Evolutionary conservation across 371 early-diverging fungal species (phyloP), one percentile per base, ranked within the genome.

Genomic region (Apophysomyces sp.): DNA sequence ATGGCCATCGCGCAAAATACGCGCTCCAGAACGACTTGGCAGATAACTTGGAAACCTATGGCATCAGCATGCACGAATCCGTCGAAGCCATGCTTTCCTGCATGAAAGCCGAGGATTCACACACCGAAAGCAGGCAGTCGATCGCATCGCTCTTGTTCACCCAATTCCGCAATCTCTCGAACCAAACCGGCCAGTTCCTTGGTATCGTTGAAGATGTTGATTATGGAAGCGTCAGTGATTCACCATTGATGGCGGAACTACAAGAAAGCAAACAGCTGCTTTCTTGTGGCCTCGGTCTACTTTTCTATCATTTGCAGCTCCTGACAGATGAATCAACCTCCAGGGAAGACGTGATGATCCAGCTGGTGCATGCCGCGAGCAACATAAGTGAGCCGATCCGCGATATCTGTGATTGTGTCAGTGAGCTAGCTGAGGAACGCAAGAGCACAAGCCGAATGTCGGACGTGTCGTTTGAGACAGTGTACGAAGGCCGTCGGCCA

Each of bases 231-330:
- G 62, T 77, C 39, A 21, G 31, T 55, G 52, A 76, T 54, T 59
- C 80, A 6, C 61, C 62, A 4, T 13, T 57, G 9, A 58, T 72
- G 52, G 27, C 57, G 3, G 61, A 67, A 2, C 51, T 80, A 2
- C 28, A 52, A 1, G n/a, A 24, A 1, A 57, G 63, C 2, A 71
- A 72, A 32, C 86, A 90, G 49, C 64, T 64, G 3, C 61, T 92
- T 16, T 88, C 85, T 68, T 88, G 91, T 62, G 79, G 80, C 18
- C 77, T 92, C 16, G 88, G 90, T 0, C 67, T 78, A 0, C 69
- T 92, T 28, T 87, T 91, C 44, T 86, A 81, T 67, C 78, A 84
- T 6, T 78, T 88, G 31, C 88, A 89, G 57, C 68, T 73, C 32
- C 80, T 88, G 24, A 89, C 89, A 0, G 74, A 86, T 61, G 74